Evolutionary conservation across 345 rosid genomes (phyloP).

Genomic region (Salix purpurea): DNA sequence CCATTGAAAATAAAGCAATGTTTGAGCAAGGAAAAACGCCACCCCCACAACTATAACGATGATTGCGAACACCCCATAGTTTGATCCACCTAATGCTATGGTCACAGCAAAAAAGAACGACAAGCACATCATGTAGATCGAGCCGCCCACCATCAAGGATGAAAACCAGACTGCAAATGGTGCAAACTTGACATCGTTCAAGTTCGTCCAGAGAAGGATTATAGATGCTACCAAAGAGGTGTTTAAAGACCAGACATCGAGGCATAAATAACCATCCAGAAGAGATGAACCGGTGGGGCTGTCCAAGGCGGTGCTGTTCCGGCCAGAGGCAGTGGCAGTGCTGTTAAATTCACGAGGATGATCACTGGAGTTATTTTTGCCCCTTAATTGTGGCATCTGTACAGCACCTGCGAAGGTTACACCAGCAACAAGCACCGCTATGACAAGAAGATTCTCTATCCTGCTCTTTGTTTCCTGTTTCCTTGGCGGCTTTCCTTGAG

Average conservation of each 20-base stretch:
- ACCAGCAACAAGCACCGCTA: conserved; percentile 21
- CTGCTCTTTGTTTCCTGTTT: conserved; percentile 6
- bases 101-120: not conserved
- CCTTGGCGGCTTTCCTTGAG: not conserved
- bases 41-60: not conserved
- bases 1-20: not conserved
- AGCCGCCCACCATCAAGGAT: not conserved
- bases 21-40: too few relatives aligned
- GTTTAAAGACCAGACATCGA: not conserved
- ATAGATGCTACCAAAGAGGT: not conserved
- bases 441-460: conserved; percentile 20
- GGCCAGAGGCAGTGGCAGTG: not conserved
- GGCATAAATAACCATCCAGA: not conserved
- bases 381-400: not conserved
- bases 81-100: not conserved
- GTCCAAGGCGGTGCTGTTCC: not conserved
- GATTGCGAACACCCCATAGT: not conserved
- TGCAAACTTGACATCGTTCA: not conserved
- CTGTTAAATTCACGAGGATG: not conserved
- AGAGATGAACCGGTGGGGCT: not conserved
- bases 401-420: conserved; percentile 22
- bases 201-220: not conserved
- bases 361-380: not conserved
- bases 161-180: not conserved
- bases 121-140: conserved; percentile 3